Evolutionary conservation across 768 basidiomycete genomes (phyloP).

Genomic region (Pulveroboletus sp.): DNA sequence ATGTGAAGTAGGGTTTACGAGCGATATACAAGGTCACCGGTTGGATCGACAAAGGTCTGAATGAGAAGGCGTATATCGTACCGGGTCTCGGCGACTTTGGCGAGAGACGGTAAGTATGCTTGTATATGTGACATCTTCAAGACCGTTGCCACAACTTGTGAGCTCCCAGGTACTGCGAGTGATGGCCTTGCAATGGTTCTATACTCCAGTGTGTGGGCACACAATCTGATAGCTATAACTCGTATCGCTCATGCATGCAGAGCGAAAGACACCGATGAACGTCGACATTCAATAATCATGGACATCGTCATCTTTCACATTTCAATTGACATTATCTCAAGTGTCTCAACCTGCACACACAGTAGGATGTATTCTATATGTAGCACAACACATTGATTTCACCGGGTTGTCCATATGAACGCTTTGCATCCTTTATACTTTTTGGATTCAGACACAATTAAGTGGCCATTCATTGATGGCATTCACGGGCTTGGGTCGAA

Average conservation of each 20-base stretch:
- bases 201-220: neutral
- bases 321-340: neutral
- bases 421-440: neutral
- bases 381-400: neutral
- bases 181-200: neutral
- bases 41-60: slow-evolving; percentile 91
- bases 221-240: neutral
- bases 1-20: neutral
- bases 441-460: slow-evolving; percentile 1
- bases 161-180: slow-evolving; percentile 22
- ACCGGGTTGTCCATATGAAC: neutral
- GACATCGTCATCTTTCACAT: neutral
- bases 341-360: neutral
- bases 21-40: slow-evolving; percentile 66
- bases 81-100: slow-evolving; percentile 98
- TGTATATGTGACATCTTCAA: neutral
- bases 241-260: neutral
- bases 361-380: no score
- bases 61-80: slow-evolving; percentile 86
- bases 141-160: neutral
- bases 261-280: neutral
- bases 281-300: neutral
- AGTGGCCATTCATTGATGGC: slow-evolving; percentile 8
- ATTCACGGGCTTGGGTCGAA: slow-evolving; percentile 3
- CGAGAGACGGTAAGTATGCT: slow-evolving; percentile 61